Base-by-base conservation (phyloP, 768 basidiomycete genomes). In the Lepiota venenata region DNA sequence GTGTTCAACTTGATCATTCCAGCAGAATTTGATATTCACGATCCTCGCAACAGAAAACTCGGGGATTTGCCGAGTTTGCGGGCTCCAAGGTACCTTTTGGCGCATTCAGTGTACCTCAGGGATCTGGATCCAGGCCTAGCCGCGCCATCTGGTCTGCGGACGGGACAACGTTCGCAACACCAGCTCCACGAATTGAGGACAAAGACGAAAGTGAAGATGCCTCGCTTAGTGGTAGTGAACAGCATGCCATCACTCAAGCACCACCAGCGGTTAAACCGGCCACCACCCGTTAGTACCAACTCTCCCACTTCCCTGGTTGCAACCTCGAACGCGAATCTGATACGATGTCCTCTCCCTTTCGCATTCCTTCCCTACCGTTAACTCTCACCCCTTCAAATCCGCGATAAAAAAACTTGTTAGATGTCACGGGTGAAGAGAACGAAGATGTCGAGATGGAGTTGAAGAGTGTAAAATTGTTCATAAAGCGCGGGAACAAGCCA, bases 361-460 rank as follows among this genome's bases (percentile, higher is more conserved):
- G 8, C 8, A 32, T 32, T 9, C 9, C 32, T 2, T 11, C 4
- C 4, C 37, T 37, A 43, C 32, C 42, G 27, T 47, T 21, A 8
- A 46, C 38, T 36, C 25, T 3, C 39, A 12, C 12, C 21, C 12
- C 39, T 18, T 32, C 25, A 25, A 25, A 41, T 46, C 9, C 21
- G 22, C 46, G 47, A 38, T n/a, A 27, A n/a, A 22, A 27, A 38
- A 25, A 35, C 49, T 5, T 16, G 35, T 40, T 54, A 80, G 79
- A 67, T 61, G 21, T 76, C 32, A 88, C 85, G 1, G 86, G 86
- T 9, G 86, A 88, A 61, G 86, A 88, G 63, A 74, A 79, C 44
- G 86, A 88, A 65, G 70, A 74, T 9, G 72, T 81, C 8, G 66
- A 72, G 57, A 63, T 78, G 44, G 85, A 85, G 58, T 70, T 85